phyloP scores from a whole-genome alignment of 2,329 filamentous ascomycete genomes.

The Didymella pinodella region DNA sequence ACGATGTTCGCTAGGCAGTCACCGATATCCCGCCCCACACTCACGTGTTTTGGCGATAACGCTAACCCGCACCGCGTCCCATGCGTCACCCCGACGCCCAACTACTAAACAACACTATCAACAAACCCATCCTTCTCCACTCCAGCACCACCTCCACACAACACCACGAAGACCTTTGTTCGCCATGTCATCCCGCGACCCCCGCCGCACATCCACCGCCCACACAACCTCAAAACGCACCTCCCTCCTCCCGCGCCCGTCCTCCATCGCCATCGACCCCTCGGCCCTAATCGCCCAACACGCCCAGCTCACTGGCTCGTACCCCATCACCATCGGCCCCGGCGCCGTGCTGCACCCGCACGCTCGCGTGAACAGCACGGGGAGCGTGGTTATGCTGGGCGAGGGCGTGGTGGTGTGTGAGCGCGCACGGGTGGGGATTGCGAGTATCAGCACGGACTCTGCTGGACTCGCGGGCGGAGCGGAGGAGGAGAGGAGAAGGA shows the following conservation, averaged over 20 bases:
- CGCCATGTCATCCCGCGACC: slow-evolving; percentile 35
- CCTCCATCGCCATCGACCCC: slow-evolving; percentile 54
- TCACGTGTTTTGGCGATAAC: slow-evolving; percentile 16
- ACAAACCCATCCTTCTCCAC: too few species aligned
- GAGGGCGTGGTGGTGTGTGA: slow-evolving; percentile 78
- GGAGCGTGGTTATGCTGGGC: slow-evolving; percentile 55
- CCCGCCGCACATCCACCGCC: slow-evolving; percentile 41
- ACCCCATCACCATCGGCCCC: slow-evolving; percentile 79
- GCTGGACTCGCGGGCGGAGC: slow-evolving; percentile 6
- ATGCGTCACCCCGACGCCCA: too few species aligned
- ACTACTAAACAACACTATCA: too few species aligned
- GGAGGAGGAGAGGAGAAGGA: slow-evolving; percentile 21
- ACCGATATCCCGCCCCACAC: too few species aligned
- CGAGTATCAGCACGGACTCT: too few species aligned
- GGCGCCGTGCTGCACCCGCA: slow-evolving; percentile 88
- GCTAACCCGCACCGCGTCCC: slow-evolving; percentile 7
- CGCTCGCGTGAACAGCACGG: slow-evolving; percentile 59
- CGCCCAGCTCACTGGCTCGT: slow-evolving; percentile 67
- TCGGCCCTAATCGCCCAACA: slow-evolving; percentile 59
- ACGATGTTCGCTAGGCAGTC: too few species aligned
- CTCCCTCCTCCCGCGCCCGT: slow-evolving; percentile 50
- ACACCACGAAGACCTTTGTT: too few species aligned
- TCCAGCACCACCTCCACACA: too few species aligned
- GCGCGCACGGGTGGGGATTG: slow-evolving; percentile 53
- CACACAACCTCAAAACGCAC: slow-evolving; percentile 40